Conservation (phyloP, 176 grass and related monocot genomes). For the Musa troglodytarum region DNA sequence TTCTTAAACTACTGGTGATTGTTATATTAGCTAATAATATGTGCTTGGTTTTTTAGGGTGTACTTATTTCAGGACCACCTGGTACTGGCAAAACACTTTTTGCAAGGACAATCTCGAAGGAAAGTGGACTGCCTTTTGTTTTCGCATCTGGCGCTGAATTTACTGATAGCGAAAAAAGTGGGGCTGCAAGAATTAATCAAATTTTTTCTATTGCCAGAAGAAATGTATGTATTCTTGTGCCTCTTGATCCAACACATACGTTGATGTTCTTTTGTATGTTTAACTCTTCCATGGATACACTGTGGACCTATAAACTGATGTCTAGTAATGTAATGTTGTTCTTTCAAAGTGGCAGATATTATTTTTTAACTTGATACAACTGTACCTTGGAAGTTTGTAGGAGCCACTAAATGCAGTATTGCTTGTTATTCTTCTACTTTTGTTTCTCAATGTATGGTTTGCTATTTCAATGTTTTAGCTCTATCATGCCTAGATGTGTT, state of each 20-base stretch:
- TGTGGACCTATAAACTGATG: no score
- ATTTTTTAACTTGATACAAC: no score
- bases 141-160: conserved; percentile 31
- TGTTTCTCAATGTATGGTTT: no score
- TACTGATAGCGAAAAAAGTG: conserved; percentile 32
- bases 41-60: conserved; percentile 8
- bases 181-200: conserved; percentile 28
- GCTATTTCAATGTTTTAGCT: no score
- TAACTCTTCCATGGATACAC: background rate
- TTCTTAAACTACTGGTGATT: background rate
- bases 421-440: no score
- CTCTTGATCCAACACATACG: background rate
- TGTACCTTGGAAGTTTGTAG: background rate
- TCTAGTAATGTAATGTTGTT: no score
- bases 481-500: no score
- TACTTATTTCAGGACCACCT: conserved; percentile 27
- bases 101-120: conserved; percentile 26
- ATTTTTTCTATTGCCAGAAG: conserved; percentile 28
- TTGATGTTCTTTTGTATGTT: conserved; percentile 1
- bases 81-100: conserved; percentile 32
- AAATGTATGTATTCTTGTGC: conserved; percentile 18
- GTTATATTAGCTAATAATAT: background rate
- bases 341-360: no score
- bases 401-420: no score
- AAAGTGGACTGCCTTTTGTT: conserved; percentile 30